A percentile compares a stretch with the other conserved stretches of the same genome.
Evolutionary conservation across 805 yeast species (phyloP).

Genomic region (Brettanomyces anomalus): DNA sequence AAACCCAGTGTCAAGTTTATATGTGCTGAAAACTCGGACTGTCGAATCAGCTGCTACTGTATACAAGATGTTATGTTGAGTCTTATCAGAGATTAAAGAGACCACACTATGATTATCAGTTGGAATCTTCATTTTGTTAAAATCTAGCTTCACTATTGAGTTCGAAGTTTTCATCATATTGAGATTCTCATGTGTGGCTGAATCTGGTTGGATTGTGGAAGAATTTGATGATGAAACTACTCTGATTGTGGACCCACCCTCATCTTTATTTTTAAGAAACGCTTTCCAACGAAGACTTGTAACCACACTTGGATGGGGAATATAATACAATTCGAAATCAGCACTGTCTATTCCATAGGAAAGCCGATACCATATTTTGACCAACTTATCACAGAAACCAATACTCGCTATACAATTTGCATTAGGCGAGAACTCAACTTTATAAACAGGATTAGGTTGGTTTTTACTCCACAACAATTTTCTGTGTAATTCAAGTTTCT

Average conservation of each 20-base stretch:
- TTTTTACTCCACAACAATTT: conserved; percentile 35
- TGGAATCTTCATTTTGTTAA: conserved; percentile 1
- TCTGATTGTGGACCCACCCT: conserved; percentile 2
- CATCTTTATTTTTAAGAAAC: background rate
- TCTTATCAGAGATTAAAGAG: conserved; percentile 10
- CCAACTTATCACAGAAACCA: conserved; percentile 52
- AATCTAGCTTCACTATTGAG: conserved; percentile 19
- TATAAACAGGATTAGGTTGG: conserved; percentile 55
- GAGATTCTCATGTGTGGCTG: conserved; percentile 1
- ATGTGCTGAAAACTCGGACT: conserved; percentile 62
- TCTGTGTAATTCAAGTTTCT: conserved; percentile 11
- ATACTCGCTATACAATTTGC: conserved; percentile 58
- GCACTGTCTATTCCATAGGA: conserved; percentile 57
- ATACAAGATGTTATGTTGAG: conserved; percentile 46
- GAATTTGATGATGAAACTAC: conserved; percentile 3
- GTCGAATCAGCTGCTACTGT: conserved; percentile 52
- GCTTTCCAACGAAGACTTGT: conserved; percentile 51
- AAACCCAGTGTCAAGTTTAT: conserved; percentile 49
- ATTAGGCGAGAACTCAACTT: conserved; percentile 55
- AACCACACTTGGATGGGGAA: conserved; percentile 57
- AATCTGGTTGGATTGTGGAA: background rate
- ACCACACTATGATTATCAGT: conserved; percentile 3
- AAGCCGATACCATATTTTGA: conserved; percentile 72
- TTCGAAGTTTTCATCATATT: conserved; percentile 21
- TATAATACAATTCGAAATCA: conserved; percentile 57